Evolutionary conservation across 805 yeast genomes (phyloP), one percentile per base, ranked within the genome.

Genomic region (Sugiyamaella marilandica): DNA sequence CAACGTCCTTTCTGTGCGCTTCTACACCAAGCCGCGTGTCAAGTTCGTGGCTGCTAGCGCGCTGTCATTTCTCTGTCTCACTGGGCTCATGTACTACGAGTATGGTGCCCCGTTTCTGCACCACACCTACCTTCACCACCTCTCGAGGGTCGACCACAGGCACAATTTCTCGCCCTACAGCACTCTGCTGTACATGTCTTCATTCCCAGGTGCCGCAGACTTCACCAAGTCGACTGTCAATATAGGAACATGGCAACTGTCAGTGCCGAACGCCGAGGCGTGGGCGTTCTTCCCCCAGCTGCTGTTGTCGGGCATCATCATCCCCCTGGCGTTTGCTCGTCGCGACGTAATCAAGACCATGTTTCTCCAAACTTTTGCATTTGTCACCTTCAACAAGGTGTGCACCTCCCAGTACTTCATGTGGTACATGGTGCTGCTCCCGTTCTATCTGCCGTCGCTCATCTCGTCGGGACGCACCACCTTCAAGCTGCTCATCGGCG

Each of bases 321-420:
- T 89, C 2, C 96, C 96, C 5, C 57, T 75, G 31, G 65, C 62
- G 19, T 70, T 77, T 47, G 76, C 75, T 10, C 70, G 70, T 50
- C 63, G 62, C 10, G 74, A 76, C 47, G 59, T 83, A 5, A 65
- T 77, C 18, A 73, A 77, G 45, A 75, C 85, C 2, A 63, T 85
- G 56, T 91, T 92, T 56, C 71, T 90, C 10, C 94, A 87, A 65
- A 86, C 95, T 0, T 78, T 85, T 61, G 74, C 82, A n/a, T 87
- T 86, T 68, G 90, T 86, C 14, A 73, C 87, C 1, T 85, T 79
- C 69, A 86, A 86, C 70, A 86, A 86, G 68, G 94, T 86, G 19
- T 83, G 89, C 62, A 94, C 99, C 0, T 88, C 97, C 0, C 99
- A 94, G 71, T 94, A 94, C 69, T 94, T 94, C 69, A 81, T 92